Base-by-base conservation (phyloP, 164 flowering plant genomes). In the Sedum album region DNA sequence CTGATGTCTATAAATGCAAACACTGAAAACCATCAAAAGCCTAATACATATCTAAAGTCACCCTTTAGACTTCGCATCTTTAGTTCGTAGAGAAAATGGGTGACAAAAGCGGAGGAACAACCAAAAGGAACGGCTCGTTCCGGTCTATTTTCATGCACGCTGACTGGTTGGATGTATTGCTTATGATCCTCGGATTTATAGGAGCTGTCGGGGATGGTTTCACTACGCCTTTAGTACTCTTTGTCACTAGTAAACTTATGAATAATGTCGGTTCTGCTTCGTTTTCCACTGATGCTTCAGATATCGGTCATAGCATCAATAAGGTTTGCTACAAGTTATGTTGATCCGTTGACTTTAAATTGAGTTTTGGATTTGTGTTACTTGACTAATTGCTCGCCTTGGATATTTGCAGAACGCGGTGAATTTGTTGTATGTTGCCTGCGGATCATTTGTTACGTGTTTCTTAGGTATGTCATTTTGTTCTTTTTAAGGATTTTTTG, bases 91-190 rank as follows among this genome's bases (percentile, higher is more conserved):
- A 4, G 17, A 60, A 23, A 31, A 60, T 66, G 66, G 46, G 67
- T 18, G 61, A n/a, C 60, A 41, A 60, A 31, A 35, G 14, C 6
- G 26, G 48, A 0, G 68, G 20, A 28, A 66, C 7, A 38, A 49
- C 25, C 48, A 57, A 33, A 9, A 55, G 13, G 4, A 55, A 39
- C 31, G 79, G 77, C 36, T 82, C 85, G 6, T 57, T 85, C 9
- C 31, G 81, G 21, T 78, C 84, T 13, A 78, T 86, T 23, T 83
- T 86, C 79, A 82, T 82, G 86, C 91, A 86, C 72, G 85, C 88
- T 0, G 91, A 86, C 46, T 69, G 69, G 9, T 66, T 67, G 0
- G 91, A 86, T 70, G 9, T 20, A 68, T 61, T 68, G 62, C 46
- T 86, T 73, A 85, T 85, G 91, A 65, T 57, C 10, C n/a, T 85